Conservation (phyloP, 2,329 filamentous ascomycete genomes). For the Lasiodiplodia citricola region DNA sequence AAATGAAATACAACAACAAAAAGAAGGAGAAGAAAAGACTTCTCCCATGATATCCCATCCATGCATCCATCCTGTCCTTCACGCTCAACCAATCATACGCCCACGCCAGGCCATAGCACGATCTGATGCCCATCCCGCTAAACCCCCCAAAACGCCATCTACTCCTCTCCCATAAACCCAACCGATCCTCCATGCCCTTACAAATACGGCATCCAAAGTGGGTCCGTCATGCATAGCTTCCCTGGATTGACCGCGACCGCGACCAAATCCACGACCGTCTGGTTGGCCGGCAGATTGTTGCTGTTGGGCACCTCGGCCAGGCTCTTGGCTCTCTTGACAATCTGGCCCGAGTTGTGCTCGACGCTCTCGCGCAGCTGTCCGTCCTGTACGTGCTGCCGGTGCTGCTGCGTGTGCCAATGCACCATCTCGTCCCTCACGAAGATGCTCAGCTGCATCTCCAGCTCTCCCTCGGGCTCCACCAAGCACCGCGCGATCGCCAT, state of each 20-base stretch:
- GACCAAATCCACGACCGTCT: slow-evolving; percentile 94
- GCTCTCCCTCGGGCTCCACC: slow-evolving; percentile 78
- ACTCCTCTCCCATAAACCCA: not conserved
- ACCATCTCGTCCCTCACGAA: slow-evolving; percentile 98
- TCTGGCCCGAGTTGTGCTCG: slow-evolving; percentile 83
- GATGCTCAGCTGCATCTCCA: slow-evolving; percentile 92
- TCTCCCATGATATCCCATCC: not conserved
- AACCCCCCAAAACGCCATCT: not conserved
- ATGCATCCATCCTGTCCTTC: not conserved
- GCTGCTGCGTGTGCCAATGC: slow-evolving; percentile 88
- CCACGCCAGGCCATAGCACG: not conserved
- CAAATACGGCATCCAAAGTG: slow-evolving; percentile 96
- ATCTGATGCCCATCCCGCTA: not conserved
- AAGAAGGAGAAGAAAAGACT: not conserved
- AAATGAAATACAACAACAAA: not conserved
- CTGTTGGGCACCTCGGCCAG: slow-evolving; percentile 78
- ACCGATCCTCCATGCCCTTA: slow-evolving; percentile 49
- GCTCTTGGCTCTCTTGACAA: slow-evolving; percentile 87
- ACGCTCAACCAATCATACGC: not conserved
- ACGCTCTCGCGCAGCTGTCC: slow-evolving; percentile 78
- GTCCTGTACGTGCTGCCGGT: slow-evolving; percentile 63
- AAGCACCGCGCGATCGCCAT: slow-evolving; percentile 97
- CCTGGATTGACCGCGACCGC: slow-evolving; percentile 91
- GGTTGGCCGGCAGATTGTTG: slow-evolving; percentile 83
- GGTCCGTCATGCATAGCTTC: slow-evolving; percentile 85